Percentiles rank a stretch among this genome's conserved stretches.
Conservation (phyloP, 371 early-diverging fungal species). For the Astathelohania contejeani region DNA sequence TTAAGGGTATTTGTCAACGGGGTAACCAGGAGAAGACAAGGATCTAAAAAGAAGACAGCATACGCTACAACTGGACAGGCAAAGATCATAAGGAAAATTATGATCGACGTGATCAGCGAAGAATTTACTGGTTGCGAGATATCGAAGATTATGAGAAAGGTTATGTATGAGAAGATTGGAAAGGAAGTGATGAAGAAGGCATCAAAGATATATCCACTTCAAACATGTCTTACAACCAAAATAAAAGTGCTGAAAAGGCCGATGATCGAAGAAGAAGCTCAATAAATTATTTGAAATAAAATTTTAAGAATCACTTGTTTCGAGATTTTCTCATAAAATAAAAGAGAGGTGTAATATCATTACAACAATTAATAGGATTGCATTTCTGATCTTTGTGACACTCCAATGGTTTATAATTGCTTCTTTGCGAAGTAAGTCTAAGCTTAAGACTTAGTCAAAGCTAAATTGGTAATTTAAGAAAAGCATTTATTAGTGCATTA, state of each 20-base stretch:
- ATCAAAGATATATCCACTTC: constrained; percentile 90
- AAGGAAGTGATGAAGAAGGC: constrained; percentile 87
- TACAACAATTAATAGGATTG: too few relatives aligned
- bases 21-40: constrained; percentile 82
- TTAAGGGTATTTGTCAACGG: constrained; percentile 88
- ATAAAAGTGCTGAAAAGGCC: constrained; percentile 97
- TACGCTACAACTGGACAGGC: constrained; percentile 90
- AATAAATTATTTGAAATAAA: too few relatives aligned
- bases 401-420: too few relatives aligned
- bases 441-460: too few relatives aligned
- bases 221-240: constrained; percentile 89
- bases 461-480: too few relatives aligned
- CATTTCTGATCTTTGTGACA: too few relatives aligned
- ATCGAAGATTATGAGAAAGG: constrained; percentile 85
- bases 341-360: too few relatives aligned
- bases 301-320: too few relatives aligned
- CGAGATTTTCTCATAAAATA: too few relatives aligned
- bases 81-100: constrained; percentile 95
- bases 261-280: constrained; percentile 58
- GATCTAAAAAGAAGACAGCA: constrained; percentile 90
- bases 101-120: constrained; percentile 86
- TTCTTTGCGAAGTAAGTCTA: too few relatives aligned
- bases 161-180: constrained; percentile 63
- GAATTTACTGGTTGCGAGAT: constrained; percentile 75
- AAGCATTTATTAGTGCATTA: too few relatives aligned